Base-by-base conservation (phyloP, 1,284 basidiomycete species). In the Exobasidium rhododendri region DNA sequence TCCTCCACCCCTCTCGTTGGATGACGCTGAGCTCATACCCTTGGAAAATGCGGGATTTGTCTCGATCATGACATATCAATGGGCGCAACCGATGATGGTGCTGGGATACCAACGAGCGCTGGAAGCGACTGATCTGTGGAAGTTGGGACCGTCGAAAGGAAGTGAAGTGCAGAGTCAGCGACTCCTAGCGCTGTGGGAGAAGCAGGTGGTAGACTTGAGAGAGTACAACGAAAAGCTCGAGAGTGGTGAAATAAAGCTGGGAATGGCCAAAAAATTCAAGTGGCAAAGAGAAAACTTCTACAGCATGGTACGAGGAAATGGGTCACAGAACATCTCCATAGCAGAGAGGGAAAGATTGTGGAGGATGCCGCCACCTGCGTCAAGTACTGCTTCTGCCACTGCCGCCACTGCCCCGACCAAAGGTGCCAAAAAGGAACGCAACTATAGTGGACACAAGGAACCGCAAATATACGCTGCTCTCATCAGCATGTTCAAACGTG, bases 121-220 rank as follows among this genome's bases (percentile, higher is more conserved):
- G 3, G 88, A 92, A 77, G 86, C 88, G 0, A 82, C 87, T 0
- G 92, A 96, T 80, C 83, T 94, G n/a, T 94, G 89, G 84, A 88
- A 86, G 77, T 85, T 94, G 49, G 87, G 88, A 64, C 74, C 79
- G 1, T 72, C 70, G 4, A 75, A 82, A 52, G 84, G 86, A 52
- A 82, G 86, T 14, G 85, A 72, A 49, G 55, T 61, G 14, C 85
- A 92, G 51, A 87, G 89, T 1, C 82, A 85, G 4, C 82, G 82
- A 44, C 88, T 96, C 31, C 26, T 71, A 13, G 80, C 80, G 1
- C 87, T 88, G 1, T 94, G 89, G 78, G 85, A 88, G 44, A 80
- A 82, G 14, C 85, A 90, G 4, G 81, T 83, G 29, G 81, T 81
- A 59, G 81, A 83, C 51, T 91, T 89, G 0, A 83, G 84, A 0